Conservation (phyloP, 441 rosid genomes). For the Populus hybrid region DNA sequence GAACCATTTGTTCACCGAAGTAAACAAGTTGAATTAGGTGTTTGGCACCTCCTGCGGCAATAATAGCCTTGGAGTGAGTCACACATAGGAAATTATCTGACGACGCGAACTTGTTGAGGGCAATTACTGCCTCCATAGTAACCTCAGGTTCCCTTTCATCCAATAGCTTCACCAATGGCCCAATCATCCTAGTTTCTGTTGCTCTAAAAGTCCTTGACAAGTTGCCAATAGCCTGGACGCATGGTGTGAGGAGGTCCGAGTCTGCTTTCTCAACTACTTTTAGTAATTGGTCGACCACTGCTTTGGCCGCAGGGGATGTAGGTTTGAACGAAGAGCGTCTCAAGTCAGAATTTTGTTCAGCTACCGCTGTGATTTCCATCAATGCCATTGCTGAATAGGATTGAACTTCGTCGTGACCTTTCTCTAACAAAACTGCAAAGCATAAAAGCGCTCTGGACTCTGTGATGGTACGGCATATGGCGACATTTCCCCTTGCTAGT, state of each 20-base stretch:
- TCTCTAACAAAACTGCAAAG: slow-evolving; percentile 69
- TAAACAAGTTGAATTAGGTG: slow-evolving; percentile 73
- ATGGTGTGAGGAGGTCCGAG: slow-evolving; percentile 65
- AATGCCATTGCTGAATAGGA: slow-evolving; percentile 87
- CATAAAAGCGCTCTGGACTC: slow-evolving; percentile 89
- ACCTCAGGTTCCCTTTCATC: slow-evolving; percentile 70
- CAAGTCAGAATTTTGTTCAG: slow-evolving; percentile 68
- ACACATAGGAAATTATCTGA: slow-evolving; percentile 62
- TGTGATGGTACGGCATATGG: slow-evolving; percentile 75
- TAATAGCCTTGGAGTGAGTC: slow-evolving; percentile 74
- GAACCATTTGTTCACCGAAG: slow-evolving; percentile 66
- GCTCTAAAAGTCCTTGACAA: slow-evolving; percentile 79
- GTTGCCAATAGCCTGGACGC: slow-evolving; percentile 71
- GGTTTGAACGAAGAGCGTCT: slow-evolving; percentile 90
- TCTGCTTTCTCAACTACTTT: slow-evolving; percentile 58
- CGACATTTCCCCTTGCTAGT: slow-evolving; percentile 61
- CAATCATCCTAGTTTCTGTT: slow-evolving; percentile 72
- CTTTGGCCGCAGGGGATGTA: slow-evolving; percentile 70
- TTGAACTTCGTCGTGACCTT: slow-evolving; percentile 64
- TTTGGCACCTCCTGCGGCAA: slow-evolving; percentile 67
- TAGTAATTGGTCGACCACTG: slow-evolving; percentile 71
- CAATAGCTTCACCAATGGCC: slow-evolving; percentile 64
- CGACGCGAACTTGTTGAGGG: slow-evolving; percentile 69
- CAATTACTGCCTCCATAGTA: slow-evolving; percentile 56
- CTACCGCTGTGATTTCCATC: slow-evolving; percentile 85